Percentiles rank a stretch among this genome's conserved stretches.
These are phyloP conservation scores for Cucurbitaria berberidis DNA, from an alignment of 2,329 filamentous ascomycete species.

Conservation along the genomic window DNA sequence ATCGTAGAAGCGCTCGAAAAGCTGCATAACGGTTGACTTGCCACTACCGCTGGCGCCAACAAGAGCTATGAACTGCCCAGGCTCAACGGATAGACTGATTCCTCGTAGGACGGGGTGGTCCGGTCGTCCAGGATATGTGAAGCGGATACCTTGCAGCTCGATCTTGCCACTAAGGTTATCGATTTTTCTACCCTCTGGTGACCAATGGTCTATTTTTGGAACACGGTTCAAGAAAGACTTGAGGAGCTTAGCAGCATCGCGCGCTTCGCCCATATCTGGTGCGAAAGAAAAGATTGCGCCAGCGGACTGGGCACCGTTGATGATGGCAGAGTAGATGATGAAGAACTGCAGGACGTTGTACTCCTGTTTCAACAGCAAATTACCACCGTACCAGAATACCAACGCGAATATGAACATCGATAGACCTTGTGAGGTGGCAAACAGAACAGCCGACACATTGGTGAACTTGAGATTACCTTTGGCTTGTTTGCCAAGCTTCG, in stretches of 20 bases:
- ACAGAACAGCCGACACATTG: conserved; percentile 76
- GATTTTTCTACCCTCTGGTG: conserved; percentile 54
- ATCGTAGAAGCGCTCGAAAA: conserved; percentile 95
- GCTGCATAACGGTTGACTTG: conserved; percentile 90
- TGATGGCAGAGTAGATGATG: conserved; percentile 82
- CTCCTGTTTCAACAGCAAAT: conserved; percentile 48
- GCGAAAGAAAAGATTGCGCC: conserved; percentile 93
- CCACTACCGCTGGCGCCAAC: conserved; percentile 95
- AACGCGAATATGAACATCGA: conserved; percentile 54
- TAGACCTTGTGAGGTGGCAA: conserved; percentile 83
- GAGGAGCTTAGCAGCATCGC: conserved; percentile 80
- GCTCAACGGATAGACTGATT: conserved; percentile 73
- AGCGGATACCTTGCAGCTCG: conserved; percentile 92
- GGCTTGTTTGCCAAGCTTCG: conserved; percentile 72
- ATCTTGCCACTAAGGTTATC: conserved; percentile 68
- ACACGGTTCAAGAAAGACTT: conserved; percentile 83
- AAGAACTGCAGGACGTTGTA: conserved; percentile 88
- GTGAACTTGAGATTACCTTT: conserved; percentile 74
- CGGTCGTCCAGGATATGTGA: conserved; percentile 88
- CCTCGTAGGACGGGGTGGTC: conserved; percentile 92
- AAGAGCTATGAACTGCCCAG: conserved; percentile 84
- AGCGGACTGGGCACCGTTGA: conserved; percentile 91
- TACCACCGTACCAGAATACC: conserved; percentile 49
- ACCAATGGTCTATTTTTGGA: conserved; percentile 68
- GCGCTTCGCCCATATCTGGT: conserved; percentile 94